Evolutionary conservation across 2,329 filamentous ascomycete species (phyloP).

Genomic region (Penicillium sp.): DNA sequence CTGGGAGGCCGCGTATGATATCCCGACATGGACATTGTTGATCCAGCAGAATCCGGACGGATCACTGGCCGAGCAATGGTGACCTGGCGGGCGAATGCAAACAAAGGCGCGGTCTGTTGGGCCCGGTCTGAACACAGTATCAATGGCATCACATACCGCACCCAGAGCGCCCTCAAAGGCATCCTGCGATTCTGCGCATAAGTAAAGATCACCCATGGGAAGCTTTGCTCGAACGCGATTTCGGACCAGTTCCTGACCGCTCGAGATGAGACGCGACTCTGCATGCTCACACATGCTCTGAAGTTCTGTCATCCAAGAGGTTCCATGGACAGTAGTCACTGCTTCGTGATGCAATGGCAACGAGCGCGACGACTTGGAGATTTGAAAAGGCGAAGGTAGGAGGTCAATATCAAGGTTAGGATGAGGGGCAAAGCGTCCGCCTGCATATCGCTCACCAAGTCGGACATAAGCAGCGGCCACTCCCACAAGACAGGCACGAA

Average conservation of each 20-base stretch:
- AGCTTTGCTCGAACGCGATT: constrained; percentile 57
- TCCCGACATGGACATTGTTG: constrained; percentile 96
- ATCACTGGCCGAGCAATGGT: constrained; percentile 86
- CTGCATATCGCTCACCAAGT: constrained; percentile 77
- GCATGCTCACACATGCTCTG: constrained; percentile 80
- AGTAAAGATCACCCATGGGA: constrained; percentile 87
- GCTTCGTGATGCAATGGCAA: constrained; percentile 71
- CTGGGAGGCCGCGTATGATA: constrained; percentile 80
- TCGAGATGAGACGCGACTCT: constrained; percentile 72
- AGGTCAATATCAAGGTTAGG: constrained; percentile 58
- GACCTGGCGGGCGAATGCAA: constrained; percentile 86
- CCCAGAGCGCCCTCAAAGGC: constrained; percentile 90
- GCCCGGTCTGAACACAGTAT: constrained; percentile 69
- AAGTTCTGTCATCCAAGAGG: constrained; percentile 90
- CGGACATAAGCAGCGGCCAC: constrained; percentile 85
- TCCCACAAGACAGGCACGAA: constrained; percentile 80
- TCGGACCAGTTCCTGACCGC: constrained; percentile 74
- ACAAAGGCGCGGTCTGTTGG: constrained; percentile 81
- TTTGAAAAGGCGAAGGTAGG: constrained; percentile 73
- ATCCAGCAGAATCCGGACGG: constrained; percentile 98
- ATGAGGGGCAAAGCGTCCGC: constrained; percentile 66
- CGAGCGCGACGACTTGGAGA: constrained; percentile 74
- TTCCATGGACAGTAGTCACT: constrained; percentile 88
- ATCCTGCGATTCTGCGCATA: constrained; percentile 80
- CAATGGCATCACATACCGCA: constrained; percentile 89